Conservation (phyloP, 257 asterid species). For the Nemophila menziesii region DNA sequence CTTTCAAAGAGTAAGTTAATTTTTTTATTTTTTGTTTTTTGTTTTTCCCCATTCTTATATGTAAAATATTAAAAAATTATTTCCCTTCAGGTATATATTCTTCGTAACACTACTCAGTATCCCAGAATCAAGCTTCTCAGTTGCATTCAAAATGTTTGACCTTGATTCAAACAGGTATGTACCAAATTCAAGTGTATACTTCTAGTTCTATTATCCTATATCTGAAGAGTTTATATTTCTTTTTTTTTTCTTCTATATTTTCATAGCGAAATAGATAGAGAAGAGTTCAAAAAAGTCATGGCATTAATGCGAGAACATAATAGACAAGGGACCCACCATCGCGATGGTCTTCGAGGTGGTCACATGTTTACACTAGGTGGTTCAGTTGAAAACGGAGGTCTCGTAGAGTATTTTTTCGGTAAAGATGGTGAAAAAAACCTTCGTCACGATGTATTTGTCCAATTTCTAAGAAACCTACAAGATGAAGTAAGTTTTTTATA, state of each 20-base stretch:
- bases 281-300: slow-evolving; percentile 88
- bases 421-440: slow-evolving; percentile 54
- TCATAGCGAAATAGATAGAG: slow-evolving; percentile 54
- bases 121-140: slow-evolving; percentile 87
- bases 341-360: slow-evolving; percentile 74
- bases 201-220: background rate
- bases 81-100: slow-evolving; percentile 63
- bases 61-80: slow-evolving; percentile 12
- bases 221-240: background rate
- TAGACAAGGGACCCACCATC: slow-evolving; percentile 70
- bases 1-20: slow-evolving; percentile 70
- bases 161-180: slow-evolving; percentile 68
- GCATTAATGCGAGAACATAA: slow-evolving; percentile 74
- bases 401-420: slow-evolving; percentile 67
- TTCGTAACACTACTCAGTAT: slow-evolving; percentile 81
- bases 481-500: slow-evolving; percentile 44
- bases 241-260: background rate
- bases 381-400: slow-evolving; percentile 67
- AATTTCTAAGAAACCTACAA: slow-evolving; percentile 62
- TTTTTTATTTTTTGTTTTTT: slow-evolving; percentile 1
- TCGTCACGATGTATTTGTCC: slow-evolving; percentile 56
- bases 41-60: slow-evolving; percentile 5
- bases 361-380: slow-evolving; percentile 50
- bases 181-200: slow-evolving; percentile 7
- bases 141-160: slow-evolving; percentile 93